Conservation (phyloP, 108 stramenopile genomes). For the Skeletonema grethae region DNA sequence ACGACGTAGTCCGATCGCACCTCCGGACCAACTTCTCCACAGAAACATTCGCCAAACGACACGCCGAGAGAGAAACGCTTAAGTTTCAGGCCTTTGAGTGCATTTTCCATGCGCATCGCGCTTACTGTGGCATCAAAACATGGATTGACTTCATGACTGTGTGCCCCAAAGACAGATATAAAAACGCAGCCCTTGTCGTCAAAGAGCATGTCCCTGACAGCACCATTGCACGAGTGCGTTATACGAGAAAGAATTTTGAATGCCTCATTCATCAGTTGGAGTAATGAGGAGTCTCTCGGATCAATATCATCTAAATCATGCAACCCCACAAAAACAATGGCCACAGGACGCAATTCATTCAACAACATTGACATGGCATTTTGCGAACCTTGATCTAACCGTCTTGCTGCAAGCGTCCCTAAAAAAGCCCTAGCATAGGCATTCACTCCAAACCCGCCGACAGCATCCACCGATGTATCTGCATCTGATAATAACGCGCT, state of each 20-base stretch:
- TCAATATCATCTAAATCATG: constrained; percentile 54
- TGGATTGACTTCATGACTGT: constrained; percentile 52
- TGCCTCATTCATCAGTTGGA: constrained; percentile 49
- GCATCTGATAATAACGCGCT: constrained; percentile 21
- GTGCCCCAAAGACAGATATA: constrained; percentile 59
- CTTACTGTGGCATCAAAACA: constrained; percentile 53
- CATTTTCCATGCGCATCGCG: constrained; percentile 54
- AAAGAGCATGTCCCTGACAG: constrained; percentile 53
- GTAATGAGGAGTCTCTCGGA: constrained; percentile 41
- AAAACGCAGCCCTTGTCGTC: constrained; percentile 65
- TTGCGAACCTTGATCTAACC: constrained; percentile 47
- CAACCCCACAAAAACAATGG: constrained; percentile 52
- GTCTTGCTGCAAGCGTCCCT: constrained; percentile 45
- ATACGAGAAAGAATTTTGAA: constrained; percentile 53
- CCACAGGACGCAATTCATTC: constrained; percentile 52
- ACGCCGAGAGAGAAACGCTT: constrained; percentile 53
- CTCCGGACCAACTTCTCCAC: constrained; percentile 52
- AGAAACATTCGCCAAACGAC: constrained; percentile 57
- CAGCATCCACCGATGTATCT: constrained; percentile 19
- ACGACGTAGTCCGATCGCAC: constrained; percentile 54
- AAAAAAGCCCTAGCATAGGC: constrained; percentile 42
- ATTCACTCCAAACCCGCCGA: constrained; percentile 42
- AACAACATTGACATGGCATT: constrained; percentile 53
- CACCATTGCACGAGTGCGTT: constrained; percentile 53
- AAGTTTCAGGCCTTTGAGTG: constrained; percentile 46